Evolutionary conservation across 2,329 filamentous ascomycete species (phyloP), one percentile per base, ranked within the genome.

Genomic region (Pseudogymnoascus pannorum): DNA sequence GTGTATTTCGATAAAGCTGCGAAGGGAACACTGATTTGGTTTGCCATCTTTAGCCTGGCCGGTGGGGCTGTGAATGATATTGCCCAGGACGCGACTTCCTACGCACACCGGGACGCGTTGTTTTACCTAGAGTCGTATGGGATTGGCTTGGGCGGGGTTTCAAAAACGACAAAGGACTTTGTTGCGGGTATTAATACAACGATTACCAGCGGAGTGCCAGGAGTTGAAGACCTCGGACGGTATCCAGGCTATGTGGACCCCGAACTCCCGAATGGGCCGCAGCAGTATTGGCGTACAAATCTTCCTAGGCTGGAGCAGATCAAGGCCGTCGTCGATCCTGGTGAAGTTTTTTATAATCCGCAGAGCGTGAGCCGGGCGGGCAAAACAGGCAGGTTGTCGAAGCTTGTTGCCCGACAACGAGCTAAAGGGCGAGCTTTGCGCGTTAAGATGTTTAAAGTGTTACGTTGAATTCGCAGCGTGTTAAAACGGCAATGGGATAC

Each of bases 41-140:
- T 82, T 67, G 73, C 86, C 61, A 84, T 87, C 44, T 87, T 87
- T 67, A 82, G 87, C 68, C 77, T 82, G 1, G 77, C 79, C 14
- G 85, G 83, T 44, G 86, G 86, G 8, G 84, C 83, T 11, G 78
- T 84, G 58, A 79, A 77, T 65, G 83, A 87, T 62, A 73, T 81
- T 1, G 72, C 83, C 0, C 70, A 71, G 63, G 76, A 85, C 65
- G 79, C 79, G 8, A 87, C 85, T 0, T 80, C 84, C 6, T 88
- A 86, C 67, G 78, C 81, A 0, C 85, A 88, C 67, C 80, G 86
- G 54, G 82, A 88, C 74, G 83, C 83, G 64, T 66, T 87, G 40
- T 80, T 87, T 72, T 86, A 85, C 74, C 80, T 85, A 68, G 83
- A 88, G 68, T 81, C 80, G 0, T 87, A 87, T 67, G 82, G 77